Evolutionary conservation across 768 basidiomycete genomes (phyloP).

Genomic region (Lactarius pseudohatsudake): DNA sequence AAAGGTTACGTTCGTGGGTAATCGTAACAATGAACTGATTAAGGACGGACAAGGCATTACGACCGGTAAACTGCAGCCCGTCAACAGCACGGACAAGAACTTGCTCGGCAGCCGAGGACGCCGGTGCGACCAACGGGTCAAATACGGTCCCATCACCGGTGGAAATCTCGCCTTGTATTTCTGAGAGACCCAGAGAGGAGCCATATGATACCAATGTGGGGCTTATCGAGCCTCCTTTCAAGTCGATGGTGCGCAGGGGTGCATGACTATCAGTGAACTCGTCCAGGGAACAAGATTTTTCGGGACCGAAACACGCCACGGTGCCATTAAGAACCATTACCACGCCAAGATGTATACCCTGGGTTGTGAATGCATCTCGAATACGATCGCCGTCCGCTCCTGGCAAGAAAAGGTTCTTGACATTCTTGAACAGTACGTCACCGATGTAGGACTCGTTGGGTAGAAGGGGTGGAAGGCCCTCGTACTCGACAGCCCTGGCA

Average conservation of each 20-base stretch:
- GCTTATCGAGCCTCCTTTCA: conserved; percentile 67
- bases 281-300: conserved; percentile 33
- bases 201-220: conserved; percentile 76
- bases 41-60: conserved; percentile 64
- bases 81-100: conserved; percentile 66
- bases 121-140: conserved; percentile 49
- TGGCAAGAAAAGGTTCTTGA: conserved; percentile 40
- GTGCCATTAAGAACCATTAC: conserved; percentile 44
- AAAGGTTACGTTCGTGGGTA: conserved; percentile 9
- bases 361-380: conserved; percentile 39
- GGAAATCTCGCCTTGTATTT: conserved; percentile 65
- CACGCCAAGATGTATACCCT: conserved; percentile 26
- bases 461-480: conserved; percentile 73
- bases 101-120: conserved; percentile 52
- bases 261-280: conserved; percentile 30
- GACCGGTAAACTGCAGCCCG: conserved; percentile 66
- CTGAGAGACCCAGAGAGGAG: conserved; percentile 64
- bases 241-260: conserved; percentile 46
- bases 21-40: neutral
- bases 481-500: conserved; percentile 54
- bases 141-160: conserved; percentile 66
- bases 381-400: conserved; percentile 35
- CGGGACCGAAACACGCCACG: conserved; percentile 50
- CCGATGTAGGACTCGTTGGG: conserved; percentile 40
- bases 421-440: conserved; percentile 64